Evolutionary conservation across 805 yeast species (phyloP).

Genomic region (Lachancea waltii): DNA sequence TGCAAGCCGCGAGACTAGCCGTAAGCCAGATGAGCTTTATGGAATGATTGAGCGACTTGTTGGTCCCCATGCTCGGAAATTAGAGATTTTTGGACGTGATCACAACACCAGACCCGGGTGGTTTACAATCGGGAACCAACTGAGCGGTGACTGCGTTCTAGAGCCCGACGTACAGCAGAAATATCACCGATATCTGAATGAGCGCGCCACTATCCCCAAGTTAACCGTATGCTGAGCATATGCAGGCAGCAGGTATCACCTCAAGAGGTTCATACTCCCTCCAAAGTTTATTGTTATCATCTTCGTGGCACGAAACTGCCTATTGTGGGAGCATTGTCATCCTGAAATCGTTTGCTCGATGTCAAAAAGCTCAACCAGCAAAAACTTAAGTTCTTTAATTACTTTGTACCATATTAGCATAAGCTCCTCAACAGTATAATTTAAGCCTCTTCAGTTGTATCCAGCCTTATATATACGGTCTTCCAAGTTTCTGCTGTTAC

Average conservation of each 20-base stretch:
- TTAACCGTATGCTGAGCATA: too few relatives aligned
- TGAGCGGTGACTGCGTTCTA: constrained; percentile 50
- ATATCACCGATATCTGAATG: constrained; percentile 25
- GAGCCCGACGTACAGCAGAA: constrained; percentile 50
- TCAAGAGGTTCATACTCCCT: background rate
- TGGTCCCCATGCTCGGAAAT: constrained; percentile 67
- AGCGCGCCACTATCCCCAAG: too few relatives aligned
- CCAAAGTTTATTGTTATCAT: background rate
- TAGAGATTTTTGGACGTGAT: constrained; percentile 85
- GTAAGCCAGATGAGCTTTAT: constrained; percentile 89
- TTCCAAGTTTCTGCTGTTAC: background rate
- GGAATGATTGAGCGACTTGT: constrained; percentile 80
- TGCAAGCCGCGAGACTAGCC: constrained; percentile 77
- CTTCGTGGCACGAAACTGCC: background rate
- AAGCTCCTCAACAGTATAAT: too few relatives aligned
- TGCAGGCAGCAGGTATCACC: too few relatives aligned
- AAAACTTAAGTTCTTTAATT: background rate
- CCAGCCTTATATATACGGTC: background rate
- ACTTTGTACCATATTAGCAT: too few relatives aligned
- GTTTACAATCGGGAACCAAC: constrained; percentile 81
- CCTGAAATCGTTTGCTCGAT: too few relatives aligned
- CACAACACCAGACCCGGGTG: constrained; percentile 87
- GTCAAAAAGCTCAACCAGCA: background rate
- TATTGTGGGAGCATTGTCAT: background rate
- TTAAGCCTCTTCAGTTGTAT: background rate